Percentiles rank a stretch among this genome's conserved stretches.
Conservation (phyloP, 352 stramenopile species). For the Globisporangium lucens region DNA sequence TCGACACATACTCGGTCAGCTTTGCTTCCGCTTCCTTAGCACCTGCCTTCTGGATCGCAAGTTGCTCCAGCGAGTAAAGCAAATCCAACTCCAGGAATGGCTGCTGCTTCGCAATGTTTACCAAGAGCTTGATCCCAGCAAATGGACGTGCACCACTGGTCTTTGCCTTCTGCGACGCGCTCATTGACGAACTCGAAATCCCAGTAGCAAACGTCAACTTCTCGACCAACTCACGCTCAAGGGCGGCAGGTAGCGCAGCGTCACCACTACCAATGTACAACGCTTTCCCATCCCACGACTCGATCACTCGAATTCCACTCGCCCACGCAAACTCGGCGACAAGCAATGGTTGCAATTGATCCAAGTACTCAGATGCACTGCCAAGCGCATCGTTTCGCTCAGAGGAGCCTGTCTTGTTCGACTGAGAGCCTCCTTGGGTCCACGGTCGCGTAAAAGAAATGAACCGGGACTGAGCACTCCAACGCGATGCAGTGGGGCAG, state of each 20-base stretch:
- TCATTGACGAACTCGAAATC: neutral
- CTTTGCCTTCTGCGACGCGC: conserved; percentile 10
- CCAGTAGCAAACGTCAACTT: conserved; percentile 38
- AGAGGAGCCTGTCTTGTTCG: neutral
- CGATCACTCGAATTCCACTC: conserved; percentile 22
- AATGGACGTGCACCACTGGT: conserved; percentile 29
- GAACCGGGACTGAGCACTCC: conserved; percentile 3
- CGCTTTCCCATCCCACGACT: conserved; percentile 47
- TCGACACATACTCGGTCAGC: conserved; percentile 40
- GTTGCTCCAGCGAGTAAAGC: conserved; percentile 53
- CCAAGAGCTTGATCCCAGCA: conserved; percentile 50
- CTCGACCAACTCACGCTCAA: conserved; percentile 37
- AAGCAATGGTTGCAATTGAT: conserved; percentile 29
- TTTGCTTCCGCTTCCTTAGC: conserved; percentile 22
- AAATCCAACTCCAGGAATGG: conserved; percentile 40
- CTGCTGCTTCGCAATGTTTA: conserved; percentile 26
- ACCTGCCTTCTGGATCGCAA: conserved; percentile 43
- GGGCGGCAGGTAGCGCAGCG: conserved; percentile 27
- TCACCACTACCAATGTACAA: conserved; percentile 28
- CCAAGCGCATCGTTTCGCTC: neutral
- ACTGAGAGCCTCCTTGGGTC: neutral
- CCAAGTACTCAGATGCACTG: conserved; percentile 15
- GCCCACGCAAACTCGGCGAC: conserved; percentile 27
- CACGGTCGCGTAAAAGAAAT: conserved; percentile 11
- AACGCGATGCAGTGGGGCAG: conserved; percentile 11